Evolutionary conservation across 2,329 filamentous ascomycete genomes (phyloP), one percentile per base, ranked within the genome.

Genomic region (Canariomyces notabilis): DNA sequence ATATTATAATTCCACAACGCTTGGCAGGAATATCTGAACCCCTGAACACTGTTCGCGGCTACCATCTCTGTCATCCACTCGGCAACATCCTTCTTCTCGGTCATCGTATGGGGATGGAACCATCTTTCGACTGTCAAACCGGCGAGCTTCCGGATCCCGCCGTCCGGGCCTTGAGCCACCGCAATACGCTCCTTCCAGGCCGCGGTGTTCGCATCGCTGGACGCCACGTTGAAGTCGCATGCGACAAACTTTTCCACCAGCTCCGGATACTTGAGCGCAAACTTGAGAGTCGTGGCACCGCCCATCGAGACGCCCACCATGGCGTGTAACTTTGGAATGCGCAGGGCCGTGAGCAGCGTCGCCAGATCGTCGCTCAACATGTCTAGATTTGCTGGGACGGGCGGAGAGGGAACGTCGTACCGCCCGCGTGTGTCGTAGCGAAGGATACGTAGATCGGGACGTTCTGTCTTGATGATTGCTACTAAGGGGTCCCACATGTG

Each of bases 401-500:
- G 71, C 21, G 67, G 76, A 56, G 62, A 74, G 20, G 65, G 76
- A 47, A 71, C 66, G 29, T 60, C 55, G 60, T 76, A 67, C 6
- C 87, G 79, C 5, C 89, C 89, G 42, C 89, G 87, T 2, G 80
- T 77, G 62, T 88, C 79, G 67, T 89, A 94, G 8, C 88, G 82
- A 1, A 95, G 70, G 53, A 94, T 75, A 42, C 85, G 82, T 63
- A 88, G 83, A 32, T 79, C 73, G 3, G 80, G 78, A 19, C 82
- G 78, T 31, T 77, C 59, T 0, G 67, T 63, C 41, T 75, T 74
- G 54, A 93, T 75, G n/a, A 78, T 67, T 1, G 70, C 67, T 1
- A 93, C 68, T 49, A 94, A 79, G 2, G 73, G 72, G 57, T 93
- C 85, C 89, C 89, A 95, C 77, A 95, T 93, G 62, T 78, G 73